A percentile compares a stretch with the other conserved stretches of the same genome.
phyloP scores from a whole-genome alignment of 192 early-diverging fungal genomes.

The Tieghemiomyces parasiticus region DNA sequence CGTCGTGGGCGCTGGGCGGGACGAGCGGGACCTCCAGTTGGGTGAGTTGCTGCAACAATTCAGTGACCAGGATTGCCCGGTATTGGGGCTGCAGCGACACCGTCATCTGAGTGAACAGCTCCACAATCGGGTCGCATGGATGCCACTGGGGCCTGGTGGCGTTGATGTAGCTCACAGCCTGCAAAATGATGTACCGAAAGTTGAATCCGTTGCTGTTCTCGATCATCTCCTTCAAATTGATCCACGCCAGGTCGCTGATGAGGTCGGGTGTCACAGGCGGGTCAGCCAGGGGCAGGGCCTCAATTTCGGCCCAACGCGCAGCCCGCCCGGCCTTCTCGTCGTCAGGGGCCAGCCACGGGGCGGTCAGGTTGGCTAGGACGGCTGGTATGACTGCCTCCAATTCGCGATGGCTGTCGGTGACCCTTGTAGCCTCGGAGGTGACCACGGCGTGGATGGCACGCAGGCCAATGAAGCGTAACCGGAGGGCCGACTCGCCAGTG shows the following conservation, averaged over 20 bases:
- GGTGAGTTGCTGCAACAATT: conserved; percentile 25
- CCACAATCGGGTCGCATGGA: background rate
- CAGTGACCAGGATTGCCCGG: conserved; percentile 20
- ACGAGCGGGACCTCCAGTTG: conserved; percentile 19
- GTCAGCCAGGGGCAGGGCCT: background rate
- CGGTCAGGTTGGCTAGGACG: conserved; percentile 22
- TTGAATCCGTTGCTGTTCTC: conserved; percentile 2
- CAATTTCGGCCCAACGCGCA: background rate
- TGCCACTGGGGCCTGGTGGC: background rate
- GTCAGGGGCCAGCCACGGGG: conserved; percentile 9
- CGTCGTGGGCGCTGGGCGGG: conserved; percentile 17
- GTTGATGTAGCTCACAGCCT: conserved; percentile 1
- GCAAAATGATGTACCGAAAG: background rate
- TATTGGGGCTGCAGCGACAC: conserved; percentile 11
- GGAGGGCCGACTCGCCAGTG: conserved; percentile 24
- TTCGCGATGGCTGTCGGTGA: conserved; percentile 14
- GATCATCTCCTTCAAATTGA: conserved; percentile 7
- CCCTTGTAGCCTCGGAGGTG: conserved; percentile 16
- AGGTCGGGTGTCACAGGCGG: background rate
- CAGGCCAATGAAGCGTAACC: conserved; percentile 22
- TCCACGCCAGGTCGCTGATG: conserved; percentile 1
- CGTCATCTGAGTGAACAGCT: conserved; percentile 3
- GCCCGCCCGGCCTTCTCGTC: background rate
- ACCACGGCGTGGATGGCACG: conserved; percentile 23
- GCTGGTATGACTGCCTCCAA: conserved; percentile 20